Conservation (phyloP, 2,329 filamentous ascomycete species). For the Didymosphaeria variabile region DNA sequence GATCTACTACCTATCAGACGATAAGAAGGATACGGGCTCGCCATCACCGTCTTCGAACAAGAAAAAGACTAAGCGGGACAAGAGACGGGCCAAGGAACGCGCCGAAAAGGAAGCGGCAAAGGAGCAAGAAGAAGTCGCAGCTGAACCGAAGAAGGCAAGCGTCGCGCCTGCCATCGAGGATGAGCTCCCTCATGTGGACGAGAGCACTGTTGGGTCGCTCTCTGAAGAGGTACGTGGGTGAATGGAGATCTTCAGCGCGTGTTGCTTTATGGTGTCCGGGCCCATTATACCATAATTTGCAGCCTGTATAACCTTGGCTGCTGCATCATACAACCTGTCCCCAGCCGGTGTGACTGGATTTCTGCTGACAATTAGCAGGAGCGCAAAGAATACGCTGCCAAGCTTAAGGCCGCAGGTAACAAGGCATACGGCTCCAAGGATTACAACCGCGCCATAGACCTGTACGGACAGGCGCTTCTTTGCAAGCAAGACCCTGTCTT, state of each 20-base stretch:
- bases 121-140: conserved; percentile 44
- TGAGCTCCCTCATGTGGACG: conserved; percentile 60
- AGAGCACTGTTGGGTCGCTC: conserved; percentile 54
- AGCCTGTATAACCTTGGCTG: too few relatives aligned
- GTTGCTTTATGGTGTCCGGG: background rate
- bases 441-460: conserved; percentile 90
- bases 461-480: conserved; percentile 94
- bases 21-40: conserved; percentile 52
- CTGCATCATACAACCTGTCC: too few relatives aligned
- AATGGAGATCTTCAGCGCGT: background rate
- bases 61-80: conserved; percentile 89
- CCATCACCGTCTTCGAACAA: conserved; percentile 52
- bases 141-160: conserved; percentile 49
- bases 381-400: conserved; percentile 85
- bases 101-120: conserved; percentile 59
- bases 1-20: conserved; percentile 83
- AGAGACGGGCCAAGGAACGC: conserved; percentile 84
- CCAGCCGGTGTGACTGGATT: background rate
- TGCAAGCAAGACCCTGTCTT: conserved; percentile 98
- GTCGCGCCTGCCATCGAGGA: conserved; percentile 52
- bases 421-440: conserved; percentile 95
- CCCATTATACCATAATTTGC: background rate
- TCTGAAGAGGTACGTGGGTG: conserved; percentile 51
- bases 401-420: conserved; percentile 95
- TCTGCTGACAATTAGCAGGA: conserved; percentile 64